These are phyloP conservation scores for Mychonastes homosphaera DNA, from an alignment of 139 green algal species.

Conservation along the genomic window DNA sequence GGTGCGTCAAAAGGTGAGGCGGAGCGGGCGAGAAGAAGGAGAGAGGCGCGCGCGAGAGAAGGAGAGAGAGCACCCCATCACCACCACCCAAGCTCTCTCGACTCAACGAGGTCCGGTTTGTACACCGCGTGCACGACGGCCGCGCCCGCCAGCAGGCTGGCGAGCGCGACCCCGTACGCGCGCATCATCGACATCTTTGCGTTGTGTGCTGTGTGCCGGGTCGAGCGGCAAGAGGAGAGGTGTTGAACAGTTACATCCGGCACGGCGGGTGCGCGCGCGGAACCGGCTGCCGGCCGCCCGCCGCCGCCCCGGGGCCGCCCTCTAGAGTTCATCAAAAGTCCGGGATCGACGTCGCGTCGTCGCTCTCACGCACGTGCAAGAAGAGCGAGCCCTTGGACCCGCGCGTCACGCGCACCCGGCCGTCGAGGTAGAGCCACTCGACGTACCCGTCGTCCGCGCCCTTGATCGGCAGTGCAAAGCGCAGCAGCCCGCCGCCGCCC, in stretches of 20 bases:
- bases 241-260: too few relatives aligned
- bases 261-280: too few relatives aligned
- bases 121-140: constrained; percentile 69
- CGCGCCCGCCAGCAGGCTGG: constrained; percentile 63
- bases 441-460: constrained; percentile 40
- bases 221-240: too few relatives aligned
- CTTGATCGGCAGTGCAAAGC: constrained; percentile 22
- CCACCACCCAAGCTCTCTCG: not conserved
- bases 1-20: too few relatives aligned
- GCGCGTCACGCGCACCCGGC: constrained; percentile 48
- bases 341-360: not conserved
- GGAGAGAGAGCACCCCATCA: not conserved
- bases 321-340: not conserved
- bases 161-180: constrained; percentile 61
- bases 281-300: too few relatives aligned
- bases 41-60: too few relatives aligned
- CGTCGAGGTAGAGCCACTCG: constrained; percentile 72
- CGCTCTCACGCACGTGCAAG: constrained; percentile 31
- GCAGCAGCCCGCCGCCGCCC: constrained; percentile 6
- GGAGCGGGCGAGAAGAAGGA: too few relatives aligned
- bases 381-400: constrained; percentile 59
- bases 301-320: too few relatives aligned
- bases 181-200: too few relatives aligned
- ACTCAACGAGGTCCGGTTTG: constrained; percentile 67
- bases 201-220: too few relatives aligned